Evolutionary conservation across 1,284 basidiomycete species (phyloP).

Genomic region (Fistulina hepatica): DNA sequence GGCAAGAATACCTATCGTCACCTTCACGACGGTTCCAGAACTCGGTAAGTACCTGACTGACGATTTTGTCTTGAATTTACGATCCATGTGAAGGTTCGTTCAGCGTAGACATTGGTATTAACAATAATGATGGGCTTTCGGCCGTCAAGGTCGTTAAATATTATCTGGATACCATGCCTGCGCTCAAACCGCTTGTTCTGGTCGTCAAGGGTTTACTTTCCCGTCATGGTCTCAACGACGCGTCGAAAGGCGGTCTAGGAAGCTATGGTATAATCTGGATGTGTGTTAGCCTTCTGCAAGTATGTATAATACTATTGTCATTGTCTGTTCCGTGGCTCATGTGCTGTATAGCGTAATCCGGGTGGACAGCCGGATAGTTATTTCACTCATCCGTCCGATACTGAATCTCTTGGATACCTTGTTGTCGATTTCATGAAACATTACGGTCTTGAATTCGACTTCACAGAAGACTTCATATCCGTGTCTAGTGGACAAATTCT

Average conservation of each 20-base stretch:
- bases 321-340: background rate
- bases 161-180: slow-evolving; percentile 50
- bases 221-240: slow-evolving; percentile 60
- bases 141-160: slow-evolving; percentile 49
- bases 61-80: background rate
- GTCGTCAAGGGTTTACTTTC: slow-evolving; percentile 64
- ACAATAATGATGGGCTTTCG: slow-evolving; percentile 52
- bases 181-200: slow-evolving; percentile 53
- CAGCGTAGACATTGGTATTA: slow-evolving; percentile 60
- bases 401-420: slow-evolving; percentile 33
- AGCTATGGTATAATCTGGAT: slow-evolving; percentile 68
- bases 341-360: slow-evolving; percentile 29
- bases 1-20: slow-evolving; percentile 26
- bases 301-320: slow-evolving; percentile 20
- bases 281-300: slow-evolving; percentile 68
- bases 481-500: slow-evolving; percentile 25
- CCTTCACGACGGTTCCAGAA: slow-evolving; percentile 20
- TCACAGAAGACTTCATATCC: slow-evolving; percentile 31
- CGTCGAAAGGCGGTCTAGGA: slow-evolving; percentile 61
- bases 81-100: slow-evolving; percentile 40
- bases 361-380: slow-evolving; percentile 22
- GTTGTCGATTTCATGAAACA: slow-evolving; percentile 36
- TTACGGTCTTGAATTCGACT: slow-evolving; percentile 34
- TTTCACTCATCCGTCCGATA: slow-evolving; percentile 28
- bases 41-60: slow-evolving; percentile 19